A percentile compares a stretch with the other conserved stretches of the same genome.
Conservation (phyloP, 1,284 basidiomycete genomes). For the Inonotus obliquus region DNA sequence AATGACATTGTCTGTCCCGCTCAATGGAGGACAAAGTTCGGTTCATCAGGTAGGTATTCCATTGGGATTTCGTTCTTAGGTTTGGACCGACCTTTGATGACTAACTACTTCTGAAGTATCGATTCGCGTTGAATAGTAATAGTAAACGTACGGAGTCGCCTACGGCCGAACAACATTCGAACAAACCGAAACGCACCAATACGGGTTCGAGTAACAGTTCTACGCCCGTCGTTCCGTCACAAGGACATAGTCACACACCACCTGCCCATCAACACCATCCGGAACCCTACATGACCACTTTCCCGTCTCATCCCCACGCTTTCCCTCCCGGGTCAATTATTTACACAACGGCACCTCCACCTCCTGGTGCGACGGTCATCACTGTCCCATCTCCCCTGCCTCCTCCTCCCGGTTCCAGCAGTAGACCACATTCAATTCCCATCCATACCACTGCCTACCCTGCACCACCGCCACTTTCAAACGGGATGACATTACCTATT, state of each 20-base stretch:
- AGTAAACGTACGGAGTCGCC: conserved; percentile 5
- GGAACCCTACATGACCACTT: background rate
- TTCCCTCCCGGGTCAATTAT: too few species aligned
- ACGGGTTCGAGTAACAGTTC: background rate
- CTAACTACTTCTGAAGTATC: background rate
- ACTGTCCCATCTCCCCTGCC: background rate
- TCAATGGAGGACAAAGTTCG: background rate
- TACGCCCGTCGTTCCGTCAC: too few species aligned
- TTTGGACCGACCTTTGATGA: background rate
- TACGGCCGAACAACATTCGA: background rate
- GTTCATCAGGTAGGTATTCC: background rate
- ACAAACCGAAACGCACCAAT: background rate
- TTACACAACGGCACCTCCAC: background rate
- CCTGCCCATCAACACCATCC: background rate
- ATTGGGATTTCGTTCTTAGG: background rate
- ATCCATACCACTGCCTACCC: background rate
- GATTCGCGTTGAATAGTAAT: background rate
- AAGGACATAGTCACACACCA: background rate
- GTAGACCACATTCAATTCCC: background rate
- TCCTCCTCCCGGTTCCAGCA: background rate
- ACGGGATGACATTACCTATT: background rate
- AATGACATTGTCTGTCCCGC: background rate
- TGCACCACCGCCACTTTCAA: background rate
- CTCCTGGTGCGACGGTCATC: background rate
- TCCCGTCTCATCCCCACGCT: background rate